Percentiles rank a stretch among this genome's conserved stretches.
These are phyloP conservation scores for Cyclospora cayetanensis DNA, from an alignment of 169 alveolate genomes.

Conservation along the genomic window DNA sequence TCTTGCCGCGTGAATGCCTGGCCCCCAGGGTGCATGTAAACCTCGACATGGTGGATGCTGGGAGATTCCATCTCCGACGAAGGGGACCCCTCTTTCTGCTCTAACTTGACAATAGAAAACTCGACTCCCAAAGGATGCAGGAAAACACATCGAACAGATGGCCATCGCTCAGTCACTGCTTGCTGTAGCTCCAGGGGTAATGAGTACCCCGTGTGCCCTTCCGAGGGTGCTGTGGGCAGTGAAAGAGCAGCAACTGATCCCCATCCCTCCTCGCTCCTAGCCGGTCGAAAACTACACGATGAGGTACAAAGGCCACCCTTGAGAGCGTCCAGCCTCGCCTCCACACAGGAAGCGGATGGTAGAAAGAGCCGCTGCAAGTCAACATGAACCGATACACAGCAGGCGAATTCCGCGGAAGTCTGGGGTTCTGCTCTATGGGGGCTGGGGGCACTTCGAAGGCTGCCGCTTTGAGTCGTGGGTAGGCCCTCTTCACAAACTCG, in stretches of 20 bases:
- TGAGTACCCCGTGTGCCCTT: too few relatives aligned
- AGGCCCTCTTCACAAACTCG: not conserved
- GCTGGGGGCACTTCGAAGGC: not conserved
- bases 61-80: too few relatives aligned
- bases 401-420: not conserved
- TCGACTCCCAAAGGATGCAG: conserved; percentile 8
- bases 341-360: not conserved
- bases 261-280: too few relatives aligned
- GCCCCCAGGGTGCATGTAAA: conserved; percentile 30
- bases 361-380: not conserved
- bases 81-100: not conserved
- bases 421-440: not conserved
- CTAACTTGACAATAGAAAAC: not conserved
- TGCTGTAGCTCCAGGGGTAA: not conserved
- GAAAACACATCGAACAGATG: conserved; percentile 16
- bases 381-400: not conserved
- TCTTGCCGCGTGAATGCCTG: not conserved
- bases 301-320: not conserved
- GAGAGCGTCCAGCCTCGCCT: not conserved
- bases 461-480: too few relatives aligned
- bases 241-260: too few relatives aligned
- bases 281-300: too few relatives aligned
- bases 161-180: not conserved
- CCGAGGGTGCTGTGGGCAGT: too few relatives aligned
- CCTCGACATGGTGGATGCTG: conserved; percentile 6